These are phyloP conservation scores for Penicillium janthinellum DNA, from an alignment of 2,329 filamentous ascomycete genomes.

Conservation along the genomic window DNA sequence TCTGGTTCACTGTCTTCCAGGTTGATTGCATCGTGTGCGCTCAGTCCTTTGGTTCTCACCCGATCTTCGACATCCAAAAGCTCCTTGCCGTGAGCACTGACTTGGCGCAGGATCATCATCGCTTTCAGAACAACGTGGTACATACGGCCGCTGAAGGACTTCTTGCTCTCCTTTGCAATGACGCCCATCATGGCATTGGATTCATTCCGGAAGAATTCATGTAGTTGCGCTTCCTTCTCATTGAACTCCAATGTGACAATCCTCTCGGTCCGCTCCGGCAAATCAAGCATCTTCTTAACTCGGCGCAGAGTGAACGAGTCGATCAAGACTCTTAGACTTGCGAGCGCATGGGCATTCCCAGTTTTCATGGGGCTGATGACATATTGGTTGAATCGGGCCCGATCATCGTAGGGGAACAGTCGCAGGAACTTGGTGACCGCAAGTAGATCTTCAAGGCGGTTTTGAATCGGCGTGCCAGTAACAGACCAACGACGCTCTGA, in stretches of 20 bases:
- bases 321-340: constrained; percentile 81
- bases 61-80: constrained; percentile 83
- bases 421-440: constrained; percentile 84
- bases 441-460: constrained; percentile 85
- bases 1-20: constrained; percentile 74
- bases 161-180: constrained; percentile 66
- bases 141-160: constrained; percentile 76
- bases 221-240: constrained; percentile 72
- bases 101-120: constrained; percentile 82
- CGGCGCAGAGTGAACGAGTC: constrained; percentile 92
- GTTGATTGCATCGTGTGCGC: constrained; percentile 83
- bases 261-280: constrained; percentile 73
- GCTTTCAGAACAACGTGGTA: constrained; percentile 93
- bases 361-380: constrained; percentile 86
- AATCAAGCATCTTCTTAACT: constrained; percentile 84
- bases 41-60: constrained; percentile 75
- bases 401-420: constrained; percentile 81
- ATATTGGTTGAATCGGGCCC: constrained; percentile 71
- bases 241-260: constrained; percentile 75
- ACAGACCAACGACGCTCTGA: constrained; percentile 90
- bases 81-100: constrained; percentile 93
- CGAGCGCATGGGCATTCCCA: constrained; percentile 78
- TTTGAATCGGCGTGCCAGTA: constrained; percentile 96
- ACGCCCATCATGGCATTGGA: constrained; percentile 78
- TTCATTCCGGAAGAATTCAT: constrained; percentile 81